These are phyloP conservation scores for Leishmania braziliensis DNA, from an alignment of 208 protist genomes.

Conservation along the genomic window DNA sequence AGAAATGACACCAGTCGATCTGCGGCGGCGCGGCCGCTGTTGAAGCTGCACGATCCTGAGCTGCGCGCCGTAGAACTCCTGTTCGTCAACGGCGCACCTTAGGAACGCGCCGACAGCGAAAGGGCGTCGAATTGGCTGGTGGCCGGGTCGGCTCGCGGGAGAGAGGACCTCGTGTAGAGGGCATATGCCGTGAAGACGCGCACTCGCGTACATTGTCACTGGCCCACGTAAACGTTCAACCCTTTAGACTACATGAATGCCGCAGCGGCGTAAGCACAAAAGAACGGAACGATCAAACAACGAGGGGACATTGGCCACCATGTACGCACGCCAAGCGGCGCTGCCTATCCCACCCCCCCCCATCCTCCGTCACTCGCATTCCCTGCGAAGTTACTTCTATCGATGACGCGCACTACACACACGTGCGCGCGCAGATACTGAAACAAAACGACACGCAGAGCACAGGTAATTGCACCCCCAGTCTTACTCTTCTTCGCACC, in stretches of 20 bases:
- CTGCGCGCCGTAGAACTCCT: conserved; percentile 32
- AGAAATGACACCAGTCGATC: background rate
- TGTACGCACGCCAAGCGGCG: background rate
- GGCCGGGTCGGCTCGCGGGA: background rate
- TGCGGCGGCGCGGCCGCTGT: background rate
- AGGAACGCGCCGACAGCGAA: background rate
- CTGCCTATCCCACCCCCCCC: background rate
- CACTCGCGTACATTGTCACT: too few species aligned
- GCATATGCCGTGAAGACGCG: background rate
- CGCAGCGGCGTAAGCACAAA: background rate
- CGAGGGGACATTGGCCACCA: background rate
- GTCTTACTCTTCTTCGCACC: background rate
- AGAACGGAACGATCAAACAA: background rate
- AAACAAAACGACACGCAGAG: background rate
- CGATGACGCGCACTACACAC: background rate
- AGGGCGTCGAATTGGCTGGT: background rate
- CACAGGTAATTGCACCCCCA: background rate
- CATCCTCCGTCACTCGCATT: background rate
- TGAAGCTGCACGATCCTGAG: conserved; percentile 28
- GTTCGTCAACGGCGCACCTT: conserved; percentile 9
- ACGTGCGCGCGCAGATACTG: background rate
- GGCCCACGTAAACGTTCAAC: background rate
- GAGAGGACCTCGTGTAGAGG: background rate
- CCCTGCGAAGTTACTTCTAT: background rate
- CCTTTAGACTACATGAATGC: background rate